phyloP scores from a whole-genome alignment of 305 asterid species.

The Fraxinus sp. region DNA sequence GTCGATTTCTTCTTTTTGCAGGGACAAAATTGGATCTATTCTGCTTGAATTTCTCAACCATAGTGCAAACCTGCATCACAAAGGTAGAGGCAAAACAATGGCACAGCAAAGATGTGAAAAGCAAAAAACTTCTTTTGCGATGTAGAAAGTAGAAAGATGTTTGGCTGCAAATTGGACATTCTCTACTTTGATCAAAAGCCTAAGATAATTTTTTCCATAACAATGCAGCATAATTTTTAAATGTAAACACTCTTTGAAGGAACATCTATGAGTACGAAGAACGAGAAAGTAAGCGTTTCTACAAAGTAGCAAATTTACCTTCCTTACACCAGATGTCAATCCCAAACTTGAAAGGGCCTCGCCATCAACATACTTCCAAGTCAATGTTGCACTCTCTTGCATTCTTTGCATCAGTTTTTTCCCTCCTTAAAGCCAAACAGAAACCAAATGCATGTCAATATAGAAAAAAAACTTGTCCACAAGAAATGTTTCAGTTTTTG shows the following conservation, averaged over 20 bases:
- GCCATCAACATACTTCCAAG: constrained; percentile 71
- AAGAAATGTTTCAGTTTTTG: constrained; percentile 8
- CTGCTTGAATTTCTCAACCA: constrained; percentile 76
- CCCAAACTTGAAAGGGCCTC: constrained; percentile 73
- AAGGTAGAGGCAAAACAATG: constrained; percentile 8
- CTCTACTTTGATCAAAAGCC: not conserved
- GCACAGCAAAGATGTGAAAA: constrained; percentile 13
- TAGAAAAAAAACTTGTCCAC: constrained; percentile 10
- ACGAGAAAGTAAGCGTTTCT: not conserved
- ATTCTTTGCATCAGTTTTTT: constrained; percentile 32
- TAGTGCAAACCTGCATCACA: constrained; percentile 64
- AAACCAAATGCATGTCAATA: constrained; percentile 24
- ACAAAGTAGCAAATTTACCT: constrained; percentile 45
- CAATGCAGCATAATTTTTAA: constrained; percentile 10
- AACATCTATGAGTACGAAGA: constrained; percentile 9
- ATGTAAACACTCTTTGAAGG: not conserved
- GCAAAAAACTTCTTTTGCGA: not conserved
- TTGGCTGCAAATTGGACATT: not conserved
- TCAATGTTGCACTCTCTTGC: constrained; percentile 32
- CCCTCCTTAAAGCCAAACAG: constrained; percentile 48
- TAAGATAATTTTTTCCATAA: constrained; percentile 14
- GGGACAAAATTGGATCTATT: constrained; percentile 36
- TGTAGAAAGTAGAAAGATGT: not conserved
- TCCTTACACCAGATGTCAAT: constrained; percentile 91
- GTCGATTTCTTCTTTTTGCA: constrained; percentile 35